Percentiles rank a stretch among this genome's conserved stretches.
Evolutionary conservation across 352 stramenopile genomes (phyloP).

Genomic region (Pythium sp.): DNA sequence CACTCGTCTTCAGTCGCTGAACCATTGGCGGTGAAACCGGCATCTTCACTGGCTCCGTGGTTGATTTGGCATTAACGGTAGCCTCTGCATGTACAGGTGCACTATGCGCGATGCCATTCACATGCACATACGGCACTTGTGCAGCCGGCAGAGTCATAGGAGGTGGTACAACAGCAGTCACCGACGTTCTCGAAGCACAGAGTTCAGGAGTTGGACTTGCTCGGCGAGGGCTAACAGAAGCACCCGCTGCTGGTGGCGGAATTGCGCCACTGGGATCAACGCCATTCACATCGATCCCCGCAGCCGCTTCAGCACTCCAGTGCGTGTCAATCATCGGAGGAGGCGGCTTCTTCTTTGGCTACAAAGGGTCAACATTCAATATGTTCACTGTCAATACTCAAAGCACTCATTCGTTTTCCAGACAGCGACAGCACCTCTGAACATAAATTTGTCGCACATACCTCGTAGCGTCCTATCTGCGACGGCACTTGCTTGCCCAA

Average conservation of each 20-base stretch:
- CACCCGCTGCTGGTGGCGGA: background rate
- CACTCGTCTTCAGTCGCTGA: constrained; percentile 9
- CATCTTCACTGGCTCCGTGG: background rate
- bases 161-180: no score
- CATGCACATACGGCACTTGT: background rate
- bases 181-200: background rate
- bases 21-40: constrained; percentile 9
- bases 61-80: constrained; percentile 13
- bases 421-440: background rate
- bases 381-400: background rate
- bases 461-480: constrained; percentile 13
- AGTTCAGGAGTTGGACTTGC: background rate
- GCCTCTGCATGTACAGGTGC: background rate
- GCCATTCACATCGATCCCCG: background rate
- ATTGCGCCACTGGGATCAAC: background rate
- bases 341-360: constrained; percentile 13
- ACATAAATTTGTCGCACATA: background rate
- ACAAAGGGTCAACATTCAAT: background rate
- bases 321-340: constrained; percentile 16
- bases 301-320: background rate
- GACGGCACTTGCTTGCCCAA: background rate
- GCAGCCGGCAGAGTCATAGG: background rate
- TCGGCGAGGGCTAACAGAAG: background rate
- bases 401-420: background rate
- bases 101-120: background rate